Evolutionary conservation across 2,329 filamentous ascomycete species (phyloP).

Genomic region (Blastomyces percursus): DNA sequence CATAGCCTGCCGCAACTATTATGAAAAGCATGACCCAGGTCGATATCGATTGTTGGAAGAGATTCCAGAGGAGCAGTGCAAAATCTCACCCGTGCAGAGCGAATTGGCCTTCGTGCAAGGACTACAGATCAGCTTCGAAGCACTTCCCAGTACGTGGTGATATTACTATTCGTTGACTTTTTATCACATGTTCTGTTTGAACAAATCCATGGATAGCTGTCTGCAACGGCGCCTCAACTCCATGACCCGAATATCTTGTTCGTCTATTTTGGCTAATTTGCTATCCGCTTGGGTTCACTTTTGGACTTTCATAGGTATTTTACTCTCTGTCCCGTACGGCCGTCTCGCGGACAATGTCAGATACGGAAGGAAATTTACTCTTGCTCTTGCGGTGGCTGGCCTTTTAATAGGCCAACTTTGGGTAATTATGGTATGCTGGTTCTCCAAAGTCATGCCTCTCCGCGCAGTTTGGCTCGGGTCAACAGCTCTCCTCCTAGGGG

Average conservation of each 20-base stretch:
- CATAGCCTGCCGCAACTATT: conserved; percentile 40
- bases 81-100: conserved; percentile 39
- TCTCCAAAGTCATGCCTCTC: conserved; percentile 33
- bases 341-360: conserved; percentile 36
- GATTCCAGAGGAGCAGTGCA: conserved; percentile 40
- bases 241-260: neutral
- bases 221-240: neutral
- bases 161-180: neutral
- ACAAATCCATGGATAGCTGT: neutral
- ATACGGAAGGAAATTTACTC: conserved; percentile 37
- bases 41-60: conserved; percentile 33
- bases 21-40: conserved; percentile 31
- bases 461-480: conserved; percentile 40
- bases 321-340: conserved; percentile 41
- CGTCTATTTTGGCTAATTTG: neutral
- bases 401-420: conserved; percentile 28
- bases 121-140: conserved; percentile 41
- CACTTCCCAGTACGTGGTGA: conserved; percentile 26
- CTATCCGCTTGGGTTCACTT: neutral
- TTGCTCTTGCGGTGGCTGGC: conserved; percentile 34
- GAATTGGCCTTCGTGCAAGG: conserved; percentile 42
- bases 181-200: neutral
- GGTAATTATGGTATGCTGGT: conserved; percentile 27
- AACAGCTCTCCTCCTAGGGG: conserved; percentile 36
- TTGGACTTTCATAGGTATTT: conserved; percentile 28